Evolutionary conservation across 805 yeast genomes (phyloP).

Genomic region (Tetrapisispora phaffii): DNA sequence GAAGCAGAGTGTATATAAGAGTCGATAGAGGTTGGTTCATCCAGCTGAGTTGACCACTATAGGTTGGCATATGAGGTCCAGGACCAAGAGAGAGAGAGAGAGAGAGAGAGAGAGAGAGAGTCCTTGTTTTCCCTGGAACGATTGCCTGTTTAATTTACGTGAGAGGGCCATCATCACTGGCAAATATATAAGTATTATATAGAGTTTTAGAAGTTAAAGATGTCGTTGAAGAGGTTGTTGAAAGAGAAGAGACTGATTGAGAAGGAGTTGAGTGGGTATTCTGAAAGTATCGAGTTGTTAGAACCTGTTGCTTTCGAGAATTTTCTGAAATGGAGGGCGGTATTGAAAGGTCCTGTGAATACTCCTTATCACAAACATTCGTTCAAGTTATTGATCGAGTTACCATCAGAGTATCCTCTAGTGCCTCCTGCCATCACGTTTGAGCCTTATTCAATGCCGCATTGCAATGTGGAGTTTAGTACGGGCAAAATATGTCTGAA

Average conservation of each 20-base stretch:
- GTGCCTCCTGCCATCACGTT: constrained; percentile 50
- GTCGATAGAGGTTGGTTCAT: too few relatives aligned
- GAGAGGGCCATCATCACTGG: not conserved
- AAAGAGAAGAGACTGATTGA: constrained; percentile 15
- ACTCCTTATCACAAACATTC: constrained; percentile 44
- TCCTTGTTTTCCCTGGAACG: too few relatives aligned
- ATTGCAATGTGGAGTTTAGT: constrained; percentile 40
- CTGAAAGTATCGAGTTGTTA: constrained; percentile 29
- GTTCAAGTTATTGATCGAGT: constrained; percentile 40
- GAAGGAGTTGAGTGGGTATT: constrained; percentile 1
- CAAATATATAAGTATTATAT: too few relatives aligned
- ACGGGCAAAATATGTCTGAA: constrained; percentile 68
- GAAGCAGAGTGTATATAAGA: too few relatives aligned
- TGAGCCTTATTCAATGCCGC: constrained; percentile 31
- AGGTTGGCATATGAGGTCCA: too few relatives aligned
- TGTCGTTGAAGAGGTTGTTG: constrained; percentile 7
- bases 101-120: too few relatives aligned
- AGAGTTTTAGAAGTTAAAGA: too few relatives aligned
- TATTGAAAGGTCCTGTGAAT: constrained; percentile 41
- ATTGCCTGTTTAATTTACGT: not conserved
- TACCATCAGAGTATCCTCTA: constrained; percentile 45
- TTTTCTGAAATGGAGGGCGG: constrained; percentile 43
- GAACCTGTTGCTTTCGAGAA: constrained; percentile 37
- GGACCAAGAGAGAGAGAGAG: too few relatives aligned
- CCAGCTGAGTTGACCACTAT: too few relatives aligned